phyloP scores from a whole-genome alignment of 176 grass and related monocot species.

The Cymbopogon citratus region DNA sequence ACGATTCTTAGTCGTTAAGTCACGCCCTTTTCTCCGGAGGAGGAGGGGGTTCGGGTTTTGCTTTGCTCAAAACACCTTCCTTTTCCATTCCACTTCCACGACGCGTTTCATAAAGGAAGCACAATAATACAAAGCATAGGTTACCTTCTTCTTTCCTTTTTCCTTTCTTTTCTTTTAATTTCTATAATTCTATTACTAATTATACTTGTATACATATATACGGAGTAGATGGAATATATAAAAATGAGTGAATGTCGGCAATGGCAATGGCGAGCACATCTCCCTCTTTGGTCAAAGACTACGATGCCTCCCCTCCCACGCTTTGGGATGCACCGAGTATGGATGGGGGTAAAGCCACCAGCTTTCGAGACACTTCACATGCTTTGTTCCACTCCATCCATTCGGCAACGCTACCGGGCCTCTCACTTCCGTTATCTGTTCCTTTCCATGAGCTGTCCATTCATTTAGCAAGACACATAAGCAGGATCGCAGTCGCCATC shows the following conservation, averaged over 20 bases:
- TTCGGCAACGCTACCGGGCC: neutral
- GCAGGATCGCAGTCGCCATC: neutral
- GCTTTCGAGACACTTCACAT: conserved; percentile 3
- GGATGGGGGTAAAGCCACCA: neutral
- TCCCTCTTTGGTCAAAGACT: neutral
- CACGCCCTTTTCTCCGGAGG: neutral
- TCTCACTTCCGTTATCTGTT: conserved; percentile 21
- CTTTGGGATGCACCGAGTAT: neutral
- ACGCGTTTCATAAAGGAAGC: neutral
- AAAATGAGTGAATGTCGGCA: neutral
- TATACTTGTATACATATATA: neutral
- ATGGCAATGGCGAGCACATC: neutral
- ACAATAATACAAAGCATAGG: neutral
- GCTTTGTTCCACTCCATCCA: neutral
- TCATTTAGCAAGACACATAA: neutral
- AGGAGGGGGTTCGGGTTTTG: neutral
- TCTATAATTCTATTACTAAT: neutral
- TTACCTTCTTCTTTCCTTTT: no score
- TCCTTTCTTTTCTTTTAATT: neutral
- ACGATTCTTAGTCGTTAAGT: conserved; percentile 5
- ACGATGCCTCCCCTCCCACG: neutral
- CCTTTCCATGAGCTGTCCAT: neutral
- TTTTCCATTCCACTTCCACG: neutral
- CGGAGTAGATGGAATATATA: neutral
- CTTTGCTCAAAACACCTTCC: neutral